A percentile compares a stretch with the other conserved stretches of the same genome.
These are phyloP conservation scores for Narthecium ossifragum DNA, from an alignment of 106 monocot species.

Conservation along the genomic window DNA sequence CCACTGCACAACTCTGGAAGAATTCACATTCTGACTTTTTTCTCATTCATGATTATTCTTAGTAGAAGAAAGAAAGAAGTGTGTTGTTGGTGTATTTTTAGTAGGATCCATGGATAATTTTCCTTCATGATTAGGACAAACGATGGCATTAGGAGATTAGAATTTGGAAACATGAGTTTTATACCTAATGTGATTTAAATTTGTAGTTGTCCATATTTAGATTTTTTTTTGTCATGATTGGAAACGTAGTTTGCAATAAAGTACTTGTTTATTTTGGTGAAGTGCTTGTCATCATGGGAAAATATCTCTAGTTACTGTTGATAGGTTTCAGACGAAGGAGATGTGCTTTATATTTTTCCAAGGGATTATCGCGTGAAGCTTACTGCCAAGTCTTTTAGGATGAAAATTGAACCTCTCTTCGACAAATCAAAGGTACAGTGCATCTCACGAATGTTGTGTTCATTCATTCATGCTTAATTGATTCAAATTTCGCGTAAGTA, in stretches of 20 bases:
- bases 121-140: too few relatives aligned
- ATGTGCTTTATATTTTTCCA: constrained; percentile 89
- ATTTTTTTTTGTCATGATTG: too few relatives aligned
- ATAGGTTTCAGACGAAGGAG: constrained; percentile 99
- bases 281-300: constrained; percentile 14
- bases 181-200: neutral
- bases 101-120: too few relatives aligned
- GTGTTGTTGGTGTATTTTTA: too few relatives aligned
- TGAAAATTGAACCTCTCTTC: constrained; percentile 84
- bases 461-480: neutral
- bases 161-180: neutral
- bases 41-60: too few relatives aligned
- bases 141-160: too few relatives aligned
- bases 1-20: too few relatives aligned
- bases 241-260: neutral
- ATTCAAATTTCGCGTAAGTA: neutral
- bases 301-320: constrained; percentile 53
- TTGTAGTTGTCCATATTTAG: too few relatives aligned
- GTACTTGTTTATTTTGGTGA: neutral
- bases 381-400: constrained; percentile 70
- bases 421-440: constrained; percentile 77
- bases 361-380: constrained; percentile 82
- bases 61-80: too few relatives aligned
- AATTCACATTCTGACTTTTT: too few relatives aligned
- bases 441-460: constrained; percentile 2